These are phyloP conservation scores for Saccharomycopsis phalli DNA, from an alignment of 1,139 yeast species.

Conservation along the genomic window DNA sequence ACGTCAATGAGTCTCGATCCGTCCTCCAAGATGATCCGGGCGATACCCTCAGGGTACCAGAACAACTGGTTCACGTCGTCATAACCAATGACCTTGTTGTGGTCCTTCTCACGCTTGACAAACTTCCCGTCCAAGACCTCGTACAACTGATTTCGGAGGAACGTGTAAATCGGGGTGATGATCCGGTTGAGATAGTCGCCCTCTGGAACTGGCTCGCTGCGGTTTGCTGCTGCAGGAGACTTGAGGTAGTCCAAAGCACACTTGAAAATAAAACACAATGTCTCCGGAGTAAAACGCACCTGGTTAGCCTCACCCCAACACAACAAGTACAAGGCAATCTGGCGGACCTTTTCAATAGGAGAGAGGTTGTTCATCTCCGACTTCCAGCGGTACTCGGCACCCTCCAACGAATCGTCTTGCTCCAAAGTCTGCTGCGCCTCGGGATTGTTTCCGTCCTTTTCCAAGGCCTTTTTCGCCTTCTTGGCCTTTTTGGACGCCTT, in stretches of 20 bases:
- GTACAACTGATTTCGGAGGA: slow-evolving; percentile 89
- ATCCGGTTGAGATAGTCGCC: slow-evolving; percentile 92
- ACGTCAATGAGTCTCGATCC: slow-evolving; percentile 86
- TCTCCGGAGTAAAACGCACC: slow-evolving; percentile 90
- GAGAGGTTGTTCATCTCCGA: slow-evolving; percentile 60
- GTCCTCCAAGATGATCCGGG: slow-evolving; percentile 83
- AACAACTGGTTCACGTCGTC: slow-evolving; percentile 97
- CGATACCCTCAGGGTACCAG: slow-evolving; percentile 99
- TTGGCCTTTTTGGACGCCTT: slow-evolving; percentile 51
- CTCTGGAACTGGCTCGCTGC: slow-evolving; percentile 85
- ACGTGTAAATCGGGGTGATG: slow-evolving; percentile 85
- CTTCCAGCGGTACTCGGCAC: slow-evolving; percentile 83
- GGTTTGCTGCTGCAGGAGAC: slow-evolving; percentile 86
- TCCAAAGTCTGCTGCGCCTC: slow-evolving; percentile 72
- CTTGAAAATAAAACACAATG: slow-evolving; percentile 86
- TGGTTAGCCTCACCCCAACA: slow-evolving; percentile 99
- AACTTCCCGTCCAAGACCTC: slow-evolving; percentile 67
- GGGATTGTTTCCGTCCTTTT: slow-evolving; percentile 33
- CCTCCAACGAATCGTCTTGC: slow-evolving; percentile 74
- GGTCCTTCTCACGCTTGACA: slow-evolving; percentile 96
- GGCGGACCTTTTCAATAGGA: slow-evolving; percentile 78
- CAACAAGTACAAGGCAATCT: slow-evolving; percentile 78
- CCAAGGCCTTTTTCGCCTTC: slow-evolving; percentile 53
- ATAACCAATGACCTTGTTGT: slow-evolving; percentile 88
- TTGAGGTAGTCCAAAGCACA: slow-evolving; percentile 82